Evolutionary conservation across 768 basidiomycete species (phyloP).

Genomic region (Pulveroboletus sp.): DNA sequence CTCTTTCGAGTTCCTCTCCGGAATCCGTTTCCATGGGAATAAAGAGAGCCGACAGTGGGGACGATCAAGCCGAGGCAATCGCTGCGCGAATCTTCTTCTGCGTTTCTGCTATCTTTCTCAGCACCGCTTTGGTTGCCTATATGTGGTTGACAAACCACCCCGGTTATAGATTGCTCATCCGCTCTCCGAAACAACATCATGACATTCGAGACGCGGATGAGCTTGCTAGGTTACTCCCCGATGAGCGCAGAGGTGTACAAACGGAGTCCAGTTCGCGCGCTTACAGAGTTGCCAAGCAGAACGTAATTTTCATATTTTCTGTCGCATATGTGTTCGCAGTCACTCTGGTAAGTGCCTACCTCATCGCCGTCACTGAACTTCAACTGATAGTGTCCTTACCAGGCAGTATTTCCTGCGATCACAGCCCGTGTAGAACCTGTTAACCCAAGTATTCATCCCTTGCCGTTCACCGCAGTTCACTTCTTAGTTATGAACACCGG

Average conservation of each 20-base stretch:
- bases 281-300: not conserved
- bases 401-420: not conserved
- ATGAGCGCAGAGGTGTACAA: not conserved
- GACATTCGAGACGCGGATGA: not conserved
- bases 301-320: not conserved
- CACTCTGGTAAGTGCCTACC: not conserved
- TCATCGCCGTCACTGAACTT: too few relatives aligned
- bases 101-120: not conserved
- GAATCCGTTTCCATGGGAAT: not conserved
- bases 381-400: not conserved
- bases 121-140: not conserved
- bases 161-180: not conserved
- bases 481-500: not conserved
- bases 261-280: not conserved
- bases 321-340: not conserved
- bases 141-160: not conserved
- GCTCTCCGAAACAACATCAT: not conserved
- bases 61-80: not conserved
- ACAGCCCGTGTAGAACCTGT: not conserved
- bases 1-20: not conserved
- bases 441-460: not conserved
- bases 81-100: not conserved
- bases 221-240: not conserved
- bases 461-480: not conserved
- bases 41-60: not conserved